Evolutionary conservation across 208 protist genomes (phyloP).

Genomic region (Crithidia fasciculata): DNA sequence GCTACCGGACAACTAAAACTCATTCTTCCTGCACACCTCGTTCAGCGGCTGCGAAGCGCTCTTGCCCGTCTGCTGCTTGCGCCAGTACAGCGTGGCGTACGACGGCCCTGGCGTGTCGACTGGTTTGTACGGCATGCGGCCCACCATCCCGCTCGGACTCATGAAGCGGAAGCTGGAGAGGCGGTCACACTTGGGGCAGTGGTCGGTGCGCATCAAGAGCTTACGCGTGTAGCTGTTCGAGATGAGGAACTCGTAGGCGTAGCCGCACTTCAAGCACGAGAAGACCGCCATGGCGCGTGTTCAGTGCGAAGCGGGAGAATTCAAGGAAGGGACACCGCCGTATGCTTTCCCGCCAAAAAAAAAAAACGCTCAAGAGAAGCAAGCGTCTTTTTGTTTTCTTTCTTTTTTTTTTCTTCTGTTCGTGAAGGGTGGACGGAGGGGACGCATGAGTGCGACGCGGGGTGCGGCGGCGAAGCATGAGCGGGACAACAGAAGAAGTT

Average conservation of each 20-base stretch:
- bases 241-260: constrained; percentile 83
- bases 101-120: constrained; percentile 63
- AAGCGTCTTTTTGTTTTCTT: neutral
- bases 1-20: constrained; percentile 42
- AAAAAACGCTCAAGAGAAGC: neutral
- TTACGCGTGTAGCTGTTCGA: constrained; percentile 64
- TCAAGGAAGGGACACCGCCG: neutral
- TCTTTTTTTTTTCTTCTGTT: neutral
- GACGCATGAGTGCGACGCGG: neutral
- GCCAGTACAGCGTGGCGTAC: constrained; percentile 79
- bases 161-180: constrained; percentile 74
- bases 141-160: constrained; percentile 81
- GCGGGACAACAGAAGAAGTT: no score
- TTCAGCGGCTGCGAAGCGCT: constrained; percentile 56
- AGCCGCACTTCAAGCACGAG: constrained; percentile 76
- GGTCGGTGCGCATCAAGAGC: constrained; percentile 57
- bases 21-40: constrained; percentile 56
- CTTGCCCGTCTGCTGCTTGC: constrained; percentile 62
- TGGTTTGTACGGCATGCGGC: constrained; percentile 68
- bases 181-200: constrained; percentile 74
- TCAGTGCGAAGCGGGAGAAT: neutral
- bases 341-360: neutral
- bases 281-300: constrained; percentile 66
- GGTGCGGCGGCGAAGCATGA: no score
- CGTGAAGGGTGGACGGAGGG: neutral